These are phyloP conservation scores for Cercospora janseana DNA, from an alignment of 2,329 filamentous ascomycete genomes.

Conservation along the genomic window DNA sequence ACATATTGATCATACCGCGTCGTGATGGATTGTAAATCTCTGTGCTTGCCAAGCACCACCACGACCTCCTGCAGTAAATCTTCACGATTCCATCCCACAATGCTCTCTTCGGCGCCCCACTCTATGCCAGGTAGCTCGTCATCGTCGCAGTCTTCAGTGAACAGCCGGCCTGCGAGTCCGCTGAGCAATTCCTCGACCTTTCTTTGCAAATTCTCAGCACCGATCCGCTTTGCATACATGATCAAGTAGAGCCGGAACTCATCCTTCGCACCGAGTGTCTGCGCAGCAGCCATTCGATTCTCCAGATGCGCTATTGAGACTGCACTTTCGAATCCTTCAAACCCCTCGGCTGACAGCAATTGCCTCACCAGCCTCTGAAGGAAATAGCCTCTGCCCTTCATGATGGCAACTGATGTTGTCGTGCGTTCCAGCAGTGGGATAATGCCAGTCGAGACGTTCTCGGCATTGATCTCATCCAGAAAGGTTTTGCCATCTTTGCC, in stretches of 20 bases:
- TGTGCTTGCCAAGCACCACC: conserved; percentile 94
- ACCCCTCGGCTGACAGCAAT: conserved; percentile 82
- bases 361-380: conserved; percentile 89
- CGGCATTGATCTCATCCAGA: conserved; percentile 51
- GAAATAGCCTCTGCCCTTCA: conserved; percentile 88
- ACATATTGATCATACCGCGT: conserved; percentile 57
- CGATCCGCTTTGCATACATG: conserved; percentile 96
- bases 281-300: conserved; percentile 85
- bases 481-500: conserved; percentile 46
- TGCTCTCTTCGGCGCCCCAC: conserved; percentile 62
- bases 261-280: conserved; percentile 79
- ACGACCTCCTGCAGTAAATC: conserved; percentile 88
- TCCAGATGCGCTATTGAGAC: conserved; percentile 94
- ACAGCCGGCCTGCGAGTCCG: conserved; percentile 71
- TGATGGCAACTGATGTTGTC: conserved; percentile 86
- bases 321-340: conserved; percentile 84
- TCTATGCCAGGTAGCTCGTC: conserved; percentile 59
- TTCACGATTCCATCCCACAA: conserved; percentile 88
- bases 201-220: conserved; percentile 77
- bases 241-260: conserved; percentile 94
- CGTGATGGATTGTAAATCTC: conserved; percentile 90
- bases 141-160: conserved; percentile 55
- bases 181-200: conserved; percentile 94
- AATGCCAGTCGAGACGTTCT: conserved; percentile 79
- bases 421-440: conserved; percentile 91